Conservation (phyloP, 2,329 filamentous ascomycete genomes). For the Neopestalotiopsis rosae region DNA sequence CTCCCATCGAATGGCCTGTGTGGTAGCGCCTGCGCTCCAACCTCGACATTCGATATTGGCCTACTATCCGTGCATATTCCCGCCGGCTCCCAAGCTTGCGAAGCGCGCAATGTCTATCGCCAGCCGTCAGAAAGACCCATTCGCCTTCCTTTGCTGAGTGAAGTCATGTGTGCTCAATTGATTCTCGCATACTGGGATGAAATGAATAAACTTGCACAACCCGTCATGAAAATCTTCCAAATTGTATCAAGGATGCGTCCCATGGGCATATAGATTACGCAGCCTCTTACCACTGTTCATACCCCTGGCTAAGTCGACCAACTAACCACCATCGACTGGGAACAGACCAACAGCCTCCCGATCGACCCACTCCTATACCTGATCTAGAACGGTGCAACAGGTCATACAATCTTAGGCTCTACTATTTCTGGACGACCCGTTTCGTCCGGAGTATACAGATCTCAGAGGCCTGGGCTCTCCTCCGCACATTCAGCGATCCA, state of each 20-base stretch:
- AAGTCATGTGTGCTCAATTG: not conserved
- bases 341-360: not conserved
- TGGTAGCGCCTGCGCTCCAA: not conserved
- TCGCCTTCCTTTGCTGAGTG: not conserved
- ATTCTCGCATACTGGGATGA: no score
- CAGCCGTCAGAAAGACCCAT: not conserved
- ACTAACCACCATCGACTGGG: not conserved
- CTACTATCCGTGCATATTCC: not conserved
- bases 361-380: constrained; percentile 8
- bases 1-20: not conserved
- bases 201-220: not conserved
- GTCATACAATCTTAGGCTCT: not conserved
- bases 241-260: not conserved
- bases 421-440: constrained; percentile 14
- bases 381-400: constrained; percentile 15
- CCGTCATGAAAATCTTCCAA: not conserved
- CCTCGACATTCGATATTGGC: not conserved
- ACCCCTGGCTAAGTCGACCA: not conserved
- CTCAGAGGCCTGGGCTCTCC: not conserved
- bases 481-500: constrained; percentile 4
- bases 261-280: not conserved
- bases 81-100: not conserved
- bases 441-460: constrained; percentile 14
- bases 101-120: not conserved
- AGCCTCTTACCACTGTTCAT: not conserved